phyloP scores from a whole-genome alignment of 192 early-diverging fungal species.

The Coemansia javaensis region DNA sequence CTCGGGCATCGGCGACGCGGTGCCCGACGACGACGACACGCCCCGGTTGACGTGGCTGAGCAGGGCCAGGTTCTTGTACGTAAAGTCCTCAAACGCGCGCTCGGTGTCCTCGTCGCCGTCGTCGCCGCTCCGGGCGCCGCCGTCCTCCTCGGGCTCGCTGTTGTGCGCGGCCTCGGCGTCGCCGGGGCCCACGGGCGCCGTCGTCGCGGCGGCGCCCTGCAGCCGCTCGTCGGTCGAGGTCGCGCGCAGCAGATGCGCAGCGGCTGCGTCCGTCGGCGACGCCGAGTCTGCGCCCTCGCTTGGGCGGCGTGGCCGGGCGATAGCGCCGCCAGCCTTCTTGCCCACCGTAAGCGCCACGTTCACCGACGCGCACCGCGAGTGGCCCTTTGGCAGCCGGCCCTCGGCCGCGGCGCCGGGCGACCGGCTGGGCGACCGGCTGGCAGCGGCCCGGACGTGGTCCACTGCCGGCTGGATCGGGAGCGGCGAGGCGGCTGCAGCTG shows the following conservation, averaged over 20 bases:
- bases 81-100: slow-evolving; percentile 58
- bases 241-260: slow-evolving; percentile 20
- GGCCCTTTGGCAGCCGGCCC: slow-evolving; percentile 18
- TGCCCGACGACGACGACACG: slow-evolving; percentile 49
- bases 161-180: slow-evolving; percentile 7
- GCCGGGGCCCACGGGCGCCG: slow-evolving; percentile 1
- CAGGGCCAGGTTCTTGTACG: slow-evolving; percentile 61
- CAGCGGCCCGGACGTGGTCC: slow-evolving; percentile 14
- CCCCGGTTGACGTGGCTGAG: slow-evolving; percentile 62
- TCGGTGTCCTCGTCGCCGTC: slow-evolving; percentile 25
- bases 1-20: slow-evolving; percentile 23
- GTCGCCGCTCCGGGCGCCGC: slow-evolving; percentile 5
- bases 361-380: slow-evolving; percentile 46
- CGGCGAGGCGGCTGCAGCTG: background rate
- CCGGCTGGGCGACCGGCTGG: slow-evolving; percentile 26
- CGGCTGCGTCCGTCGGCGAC: slow-evolving; percentile 9
- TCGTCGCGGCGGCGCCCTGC: slow-evolving; percentile 2
- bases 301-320: slow-evolving; percentile 16
- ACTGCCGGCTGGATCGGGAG: slow-evolving; percentile 1
- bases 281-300: slow-evolving; percentile 25
- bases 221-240: slow-evolving; percentile 43
- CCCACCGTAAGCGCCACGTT: slow-evolving; percentile 11
- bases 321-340: slow-evolving; percentile 4
- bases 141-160: slow-evolving; percentile 11
- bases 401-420: slow-evolving; percentile 9